Evolutionary conservation across 108 stramenopile genomes (phyloP), one percentile per base, ranked within the genome.

Genomic region (Nannochloropsis gaditana): DNA sequence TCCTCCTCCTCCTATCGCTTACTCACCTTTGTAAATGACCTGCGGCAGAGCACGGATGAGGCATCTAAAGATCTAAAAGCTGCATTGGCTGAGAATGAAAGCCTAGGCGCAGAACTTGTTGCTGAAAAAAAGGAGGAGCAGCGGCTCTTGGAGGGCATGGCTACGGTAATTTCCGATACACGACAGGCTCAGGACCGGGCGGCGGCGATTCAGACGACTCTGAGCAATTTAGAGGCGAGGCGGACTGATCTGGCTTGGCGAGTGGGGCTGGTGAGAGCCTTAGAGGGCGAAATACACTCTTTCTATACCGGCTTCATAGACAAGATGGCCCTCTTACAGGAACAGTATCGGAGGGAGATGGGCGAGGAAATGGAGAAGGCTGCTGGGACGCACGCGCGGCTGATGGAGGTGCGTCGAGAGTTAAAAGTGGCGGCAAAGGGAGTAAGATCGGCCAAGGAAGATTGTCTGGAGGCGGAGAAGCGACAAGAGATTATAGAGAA

Each of bases 1-100:
- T 73, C 59, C 2, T 73, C 59, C 59, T 73, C 59, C 59, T 73
- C 59, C 59, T 73, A 73, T n/a, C 59, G 59, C n/a, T n/a, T 73
- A 15, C 59, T 73, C 59, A 73, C 59, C 3, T 73, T 73, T 73
- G 59, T 73, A 15, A 73, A 73, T 73, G 8, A 73, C 59, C 59
- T 73, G 19, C 59, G 59, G 15, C 59, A 73, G n/a, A n/a, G 19
- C 59, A 73, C 59, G 3, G 59, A 73, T 73, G 6, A 73, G n/a
- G 59, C 59, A 2, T n/a, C 59, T 8, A 73, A 15, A 73, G n/a
- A n/a, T n/a, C 59, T 73, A 15, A 73, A 73, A 15, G 59, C 15
- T 15, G 59, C 59, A 15, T n/a, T 73, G 59, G 59, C 59, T 15
- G 19, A 73, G 15, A 73, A 4, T 15, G 15, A 15, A 73, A n/a